Evolutionary conservation across 2,329 filamentous ascomycete species (phyloP).

Genomic region (Xylariaceae sp.): DNA sequence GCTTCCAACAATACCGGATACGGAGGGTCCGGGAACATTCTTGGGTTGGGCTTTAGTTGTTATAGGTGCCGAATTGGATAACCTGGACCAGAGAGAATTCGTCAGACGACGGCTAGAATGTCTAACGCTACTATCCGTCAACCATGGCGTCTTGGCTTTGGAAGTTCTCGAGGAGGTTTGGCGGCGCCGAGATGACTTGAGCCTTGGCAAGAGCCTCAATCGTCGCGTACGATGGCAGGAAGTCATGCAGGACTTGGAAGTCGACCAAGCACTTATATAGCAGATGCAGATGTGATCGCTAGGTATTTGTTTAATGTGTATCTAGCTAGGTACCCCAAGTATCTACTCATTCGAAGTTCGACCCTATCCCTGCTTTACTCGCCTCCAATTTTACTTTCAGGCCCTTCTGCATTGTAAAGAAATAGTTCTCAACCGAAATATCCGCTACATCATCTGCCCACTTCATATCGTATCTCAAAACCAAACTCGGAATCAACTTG

Average conservation of each 20-base stretch:
- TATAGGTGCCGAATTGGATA: conserved; percentile 1
- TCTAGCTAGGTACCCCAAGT: too few relatives aligned
- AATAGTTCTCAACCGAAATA: conserved; percentile 5
- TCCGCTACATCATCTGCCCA: background rate
- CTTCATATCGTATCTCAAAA: conserved; percentile 2
- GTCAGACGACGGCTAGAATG: conserved; percentile 3
- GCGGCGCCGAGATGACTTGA: conserved; percentile 1
- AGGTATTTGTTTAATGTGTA: too few relatives aligned
- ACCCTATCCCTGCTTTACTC: too few relatives aligned
- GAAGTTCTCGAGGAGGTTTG: conserved; percentile 3
- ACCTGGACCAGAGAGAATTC: background rate
- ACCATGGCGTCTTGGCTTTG: conserved; percentile 1
- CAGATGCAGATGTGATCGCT: background rate
- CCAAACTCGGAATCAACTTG: conserved; percentile 2
- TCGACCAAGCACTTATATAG: conserved; percentile 3
- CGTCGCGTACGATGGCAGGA: conserved; percentile 1
- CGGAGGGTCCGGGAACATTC: background rate
- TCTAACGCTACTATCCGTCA: conserved; percentile 1
- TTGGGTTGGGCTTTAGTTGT: conserved; percentile 6
- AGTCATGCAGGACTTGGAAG: conserved; percentile 4
- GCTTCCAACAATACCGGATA: conserved; percentile 2
- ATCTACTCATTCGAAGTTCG: too few relatives aligned
- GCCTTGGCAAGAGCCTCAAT: too few relatives aligned
- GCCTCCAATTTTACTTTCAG: too few relatives aligned
- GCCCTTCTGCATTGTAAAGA: conserved; percentile 6